phyloP scores from a whole-genome alignment of 306 rosid species.

The Neltuma alba region DNA sequence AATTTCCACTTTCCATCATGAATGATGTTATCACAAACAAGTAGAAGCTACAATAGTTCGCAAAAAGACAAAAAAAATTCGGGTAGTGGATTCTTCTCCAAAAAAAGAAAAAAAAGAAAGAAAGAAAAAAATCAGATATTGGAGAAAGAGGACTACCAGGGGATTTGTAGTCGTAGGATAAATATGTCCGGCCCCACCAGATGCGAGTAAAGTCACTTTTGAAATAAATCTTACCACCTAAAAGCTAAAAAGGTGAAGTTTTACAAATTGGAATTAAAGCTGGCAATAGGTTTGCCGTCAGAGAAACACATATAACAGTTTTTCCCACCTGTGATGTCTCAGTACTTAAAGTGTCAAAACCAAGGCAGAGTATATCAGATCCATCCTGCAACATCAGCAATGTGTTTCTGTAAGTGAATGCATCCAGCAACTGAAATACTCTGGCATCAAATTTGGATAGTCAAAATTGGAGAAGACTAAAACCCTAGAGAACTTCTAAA shows the following conservation, averaged over 20 bases:
- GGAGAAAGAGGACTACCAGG: conserved; percentile 52
- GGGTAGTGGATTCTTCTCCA: neutral
- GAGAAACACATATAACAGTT: conserved; percentile 18
- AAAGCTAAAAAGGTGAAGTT: conserved; percentile 40
- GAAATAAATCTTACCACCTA: conserved; percentile 93
- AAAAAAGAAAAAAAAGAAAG: no score
- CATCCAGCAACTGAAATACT: conserved; percentile 28
- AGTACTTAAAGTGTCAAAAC: conserved; percentile 83
- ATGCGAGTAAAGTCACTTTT: conserved; percentile 89
- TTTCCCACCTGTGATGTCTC: conserved; percentile 75
- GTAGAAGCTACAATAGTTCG: no score
- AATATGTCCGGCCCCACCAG: conserved; percentile 98
- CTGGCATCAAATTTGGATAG: conserved; percentile 4
- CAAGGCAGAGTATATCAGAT: conserved; percentile 71
- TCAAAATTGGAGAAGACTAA: conserved; percentile 14
- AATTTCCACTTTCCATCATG: no score
- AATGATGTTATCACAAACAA: no score
- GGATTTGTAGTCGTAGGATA: conserved; percentile 97
- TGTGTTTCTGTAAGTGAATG: conserved; percentile 41
- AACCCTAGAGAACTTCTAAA: conserved; percentile 4
- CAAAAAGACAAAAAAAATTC: no score
- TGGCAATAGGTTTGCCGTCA: conserved; percentile 18
- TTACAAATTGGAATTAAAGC: conserved; percentile 25
- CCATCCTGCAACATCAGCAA: conserved; percentile 60
- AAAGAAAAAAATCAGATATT: conserved; percentile 2